These are phyloP conservation scores for Endocladia muricata DNA, from an alignment of 31 red algal species.

Conservation along the genomic window DNA sequence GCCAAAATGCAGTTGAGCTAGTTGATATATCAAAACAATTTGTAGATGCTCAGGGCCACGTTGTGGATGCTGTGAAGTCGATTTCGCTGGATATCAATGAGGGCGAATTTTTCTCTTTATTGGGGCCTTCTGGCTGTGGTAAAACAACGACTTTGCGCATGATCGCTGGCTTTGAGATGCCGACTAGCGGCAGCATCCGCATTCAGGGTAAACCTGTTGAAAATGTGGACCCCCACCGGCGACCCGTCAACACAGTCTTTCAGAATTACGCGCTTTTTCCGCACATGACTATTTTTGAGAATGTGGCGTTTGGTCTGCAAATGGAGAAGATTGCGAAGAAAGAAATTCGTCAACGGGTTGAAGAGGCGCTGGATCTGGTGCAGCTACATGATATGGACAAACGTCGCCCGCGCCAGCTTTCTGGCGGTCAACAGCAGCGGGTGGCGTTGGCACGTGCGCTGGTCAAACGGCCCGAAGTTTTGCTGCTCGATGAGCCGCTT, in stretches of 20 bases:
- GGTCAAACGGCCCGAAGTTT: not conserved
- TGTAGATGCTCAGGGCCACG: not conserved
- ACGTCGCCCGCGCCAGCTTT: not conserved
- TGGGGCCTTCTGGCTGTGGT: slow-evolving; percentile 21
- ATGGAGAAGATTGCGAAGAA: not conserved
- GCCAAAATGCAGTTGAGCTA: too few relatives aligned
- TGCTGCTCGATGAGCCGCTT: slow-evolving; percentile 25
- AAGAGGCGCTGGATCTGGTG: not conserved
- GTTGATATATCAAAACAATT: slow-evolving; percentile 1
- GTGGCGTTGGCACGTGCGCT: slow-evolving; percentile 11
- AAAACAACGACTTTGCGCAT: slow-evolving; percentile 22
- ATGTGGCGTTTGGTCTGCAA: not conserved
- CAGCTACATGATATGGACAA: not conserved
- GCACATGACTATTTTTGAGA: not conserved
- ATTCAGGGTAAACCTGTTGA: not conserved
- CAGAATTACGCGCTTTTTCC: not conserved
- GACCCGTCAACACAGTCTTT: not conserved
- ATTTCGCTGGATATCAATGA: not conserved
- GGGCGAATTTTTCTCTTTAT: slow-evolving; percentile 4
- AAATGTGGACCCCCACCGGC: not conserved
- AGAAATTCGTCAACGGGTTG: not conserved
- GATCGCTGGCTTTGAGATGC: slow-evolving; percentile 3
- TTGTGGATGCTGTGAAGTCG: not conserved
- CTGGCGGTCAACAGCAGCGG: slow-evolving; percentile 23
- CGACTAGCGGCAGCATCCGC: not conserved